Conservation (phyloP, 1,139 yeast genomes). For the Saccharomyces hybrid region DNA sequence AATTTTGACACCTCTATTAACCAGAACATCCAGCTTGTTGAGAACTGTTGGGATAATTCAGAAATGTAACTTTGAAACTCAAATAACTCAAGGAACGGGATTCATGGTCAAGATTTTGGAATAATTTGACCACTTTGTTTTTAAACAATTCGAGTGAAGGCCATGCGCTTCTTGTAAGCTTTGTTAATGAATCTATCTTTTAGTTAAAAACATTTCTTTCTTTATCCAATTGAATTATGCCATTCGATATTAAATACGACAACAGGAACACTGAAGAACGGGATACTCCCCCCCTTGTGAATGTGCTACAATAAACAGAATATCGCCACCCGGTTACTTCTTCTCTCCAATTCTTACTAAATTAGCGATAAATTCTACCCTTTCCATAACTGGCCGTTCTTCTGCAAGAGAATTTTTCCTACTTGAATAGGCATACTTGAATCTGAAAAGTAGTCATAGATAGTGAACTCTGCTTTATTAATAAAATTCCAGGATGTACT, state of each 20-base stretch:
- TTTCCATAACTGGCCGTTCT: not conserved
- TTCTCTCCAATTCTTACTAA: not conserved
- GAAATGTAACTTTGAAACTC: not conserved
- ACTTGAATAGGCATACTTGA: not conserved
- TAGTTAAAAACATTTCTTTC: not conserved
- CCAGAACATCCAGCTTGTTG: not conserved
- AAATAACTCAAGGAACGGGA: not conserved
- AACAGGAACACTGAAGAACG: not conserved
- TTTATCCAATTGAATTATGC: not conserved
- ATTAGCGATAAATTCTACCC: not conserved
- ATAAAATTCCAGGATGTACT: not conserved
- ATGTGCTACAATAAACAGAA: constrained; percentile 1
- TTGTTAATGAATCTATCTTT: not conserved
- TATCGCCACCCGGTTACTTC: not conserved
- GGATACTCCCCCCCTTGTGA: constrained; percentile 1
- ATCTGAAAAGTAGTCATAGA: not conserved
- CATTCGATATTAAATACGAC: not conserved
- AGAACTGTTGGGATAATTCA: not conserved
- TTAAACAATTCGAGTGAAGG: not conserved
- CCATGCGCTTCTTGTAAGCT: not conserved
- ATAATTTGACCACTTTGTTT: not conserved
- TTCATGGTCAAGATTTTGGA: not conserved
- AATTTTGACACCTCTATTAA: not conserved
- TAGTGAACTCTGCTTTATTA: not conserved
- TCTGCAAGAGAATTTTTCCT: not conserved